phyloP scores from a whole-genome alignment of 2,329 filamentous ascomycete genomes.

The Ciborinia camelliae region DNA sequence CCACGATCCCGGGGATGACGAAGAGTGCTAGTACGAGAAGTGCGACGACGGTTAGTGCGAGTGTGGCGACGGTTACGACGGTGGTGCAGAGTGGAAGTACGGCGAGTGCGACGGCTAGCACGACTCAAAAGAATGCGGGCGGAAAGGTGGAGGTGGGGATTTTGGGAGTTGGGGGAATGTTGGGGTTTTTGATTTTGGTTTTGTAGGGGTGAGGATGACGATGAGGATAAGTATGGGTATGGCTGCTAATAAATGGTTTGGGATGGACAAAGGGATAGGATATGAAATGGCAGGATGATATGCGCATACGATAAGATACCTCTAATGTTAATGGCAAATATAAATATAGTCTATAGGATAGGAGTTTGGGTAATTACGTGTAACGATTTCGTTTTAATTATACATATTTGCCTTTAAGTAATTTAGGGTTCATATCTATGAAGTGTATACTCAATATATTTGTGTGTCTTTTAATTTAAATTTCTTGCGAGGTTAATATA shows the following conservation, averaged over 20 bases:
- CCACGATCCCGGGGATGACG: constrained; percentile 24
- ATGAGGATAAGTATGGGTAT: not conserved
- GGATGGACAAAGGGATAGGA: not conserved
- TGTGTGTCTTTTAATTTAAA: too few relatives aligned
- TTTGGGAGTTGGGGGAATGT: not conserved
- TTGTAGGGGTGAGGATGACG: not conserved
- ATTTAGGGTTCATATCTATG: not conserved
- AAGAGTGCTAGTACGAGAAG: not conserved
- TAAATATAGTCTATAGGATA: not conserved
- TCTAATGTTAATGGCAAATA: constrained; percentile 2
- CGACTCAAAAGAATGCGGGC: constrained; percentile 7
- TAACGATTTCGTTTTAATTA: not conserved
- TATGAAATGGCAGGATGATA: not conserved
- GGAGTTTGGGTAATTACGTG: not conserved
- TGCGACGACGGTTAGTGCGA: constrained; percentile 17
- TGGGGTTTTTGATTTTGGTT: not conserved
- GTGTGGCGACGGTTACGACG: constrained; percentile 18
- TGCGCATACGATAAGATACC: constrained; percentile 6
- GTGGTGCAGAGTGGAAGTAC: constrained; percentile 6
- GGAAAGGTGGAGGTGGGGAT: not conserved
- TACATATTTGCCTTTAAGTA: not conserved
- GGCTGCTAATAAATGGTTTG: not conserved
- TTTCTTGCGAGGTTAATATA: too few relatives aligned
- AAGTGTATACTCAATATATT: not conserved
- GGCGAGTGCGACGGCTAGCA: constrained; percentile 3